Evolutionary conservation across 2,329 filamentous ascomycete genomes (phyloP).

Genomic region (Colletotrichum echinochloae): DNA sequence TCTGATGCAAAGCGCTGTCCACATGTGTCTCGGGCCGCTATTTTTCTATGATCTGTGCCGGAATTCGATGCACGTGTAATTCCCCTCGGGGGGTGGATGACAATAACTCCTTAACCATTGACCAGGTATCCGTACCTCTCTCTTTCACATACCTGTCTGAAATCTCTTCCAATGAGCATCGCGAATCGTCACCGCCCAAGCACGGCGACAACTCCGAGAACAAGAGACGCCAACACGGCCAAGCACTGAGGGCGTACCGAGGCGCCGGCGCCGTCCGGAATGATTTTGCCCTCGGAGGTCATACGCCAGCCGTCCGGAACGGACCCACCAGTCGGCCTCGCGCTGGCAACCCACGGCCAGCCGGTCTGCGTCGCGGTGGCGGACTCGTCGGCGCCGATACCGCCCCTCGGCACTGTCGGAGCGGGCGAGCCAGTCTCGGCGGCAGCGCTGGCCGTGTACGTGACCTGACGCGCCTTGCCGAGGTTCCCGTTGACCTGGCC

Average conservation of each 20-base stretch:
- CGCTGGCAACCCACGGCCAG: conserved; percentile 75
- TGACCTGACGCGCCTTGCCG: conserved; percentile 63
- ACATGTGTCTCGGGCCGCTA: neutral
- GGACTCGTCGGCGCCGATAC: conserved; percentile 69
- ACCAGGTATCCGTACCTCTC: neutral
- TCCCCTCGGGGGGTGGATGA: no score
- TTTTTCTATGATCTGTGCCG: conserved; percentile 13
- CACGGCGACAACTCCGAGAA: conserved; percentile 42
- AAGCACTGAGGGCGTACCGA: conserved; percentile 43
- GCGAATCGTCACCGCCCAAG: conserved; percentile 24
- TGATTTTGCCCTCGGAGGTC: conserved; percentile 81
- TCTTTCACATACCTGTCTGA: neutral
- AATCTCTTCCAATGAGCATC: neutral
- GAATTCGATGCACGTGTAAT: neutral
- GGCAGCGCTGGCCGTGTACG: conserved; percentile 69
- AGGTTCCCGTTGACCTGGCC: conserved; percentile 80
- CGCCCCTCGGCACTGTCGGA: conserved; percentile 77
- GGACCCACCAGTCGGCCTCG: conserved; percentile 63
- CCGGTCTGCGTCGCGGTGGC: conserved; percentile 68
- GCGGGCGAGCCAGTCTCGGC: conserved; percentile 71
- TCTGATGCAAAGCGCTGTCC: conserved; percentile 21
- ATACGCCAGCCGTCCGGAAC: conserved; percentile 87
- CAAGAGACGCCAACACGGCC: conserved; percentile 45
- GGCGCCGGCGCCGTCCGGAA: conserved; percentile 73
- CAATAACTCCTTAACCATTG: neutral